Evolutionary conservation across 176 grass and related monocot genomes (phyloP).

Genomic region (Juncus inflexus): DNA sequence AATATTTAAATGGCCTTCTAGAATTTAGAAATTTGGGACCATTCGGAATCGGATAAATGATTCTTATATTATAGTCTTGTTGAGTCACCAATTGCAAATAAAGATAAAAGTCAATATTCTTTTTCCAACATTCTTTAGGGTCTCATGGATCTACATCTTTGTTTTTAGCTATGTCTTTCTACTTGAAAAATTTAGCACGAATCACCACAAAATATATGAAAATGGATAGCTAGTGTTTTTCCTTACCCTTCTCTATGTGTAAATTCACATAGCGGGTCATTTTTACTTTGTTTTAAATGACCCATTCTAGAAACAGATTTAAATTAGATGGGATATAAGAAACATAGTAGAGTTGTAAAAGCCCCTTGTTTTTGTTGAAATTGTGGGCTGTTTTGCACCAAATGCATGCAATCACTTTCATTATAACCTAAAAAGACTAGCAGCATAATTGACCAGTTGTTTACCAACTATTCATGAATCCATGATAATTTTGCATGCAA

Average conservation of each 20-base stretch:
- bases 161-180: slow-evolving; percentile 9
- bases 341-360: background rate
- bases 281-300: too few relatives aligned
- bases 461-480: slow-evolving; percentile 10
- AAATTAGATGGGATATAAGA: background rate
- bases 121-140: background rate
- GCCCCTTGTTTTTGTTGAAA: slow-evolving; percentile 11
- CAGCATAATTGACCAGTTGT: background rate
- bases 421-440: slow-evolving; percentile 13
- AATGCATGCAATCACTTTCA: slow-evolving; percentile 3
- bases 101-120: slow-evolving; percentile 12
- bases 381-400: slow-evolving; percentile 24
- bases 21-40: too few relatives aligned
- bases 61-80: background rate
- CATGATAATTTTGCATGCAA: slow-evolving; percentile 2
- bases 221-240: too few relatives aligned
- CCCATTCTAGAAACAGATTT: too few relatives aligned
- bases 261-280: too few relatives aligned
- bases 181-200: background rate
- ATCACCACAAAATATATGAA: too few relatives aligned
- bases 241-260: too few relatives aligned
- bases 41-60: background rate
- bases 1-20: too few relatives aligned
- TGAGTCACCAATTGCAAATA: slow-evolving; percentile 1
- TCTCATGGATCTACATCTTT: background rate